These are phyloP conservation scores for Avena atlantica DNA, from an alignment of 176 grass and related monocot species.

Conservation along the genomic window DNA sequence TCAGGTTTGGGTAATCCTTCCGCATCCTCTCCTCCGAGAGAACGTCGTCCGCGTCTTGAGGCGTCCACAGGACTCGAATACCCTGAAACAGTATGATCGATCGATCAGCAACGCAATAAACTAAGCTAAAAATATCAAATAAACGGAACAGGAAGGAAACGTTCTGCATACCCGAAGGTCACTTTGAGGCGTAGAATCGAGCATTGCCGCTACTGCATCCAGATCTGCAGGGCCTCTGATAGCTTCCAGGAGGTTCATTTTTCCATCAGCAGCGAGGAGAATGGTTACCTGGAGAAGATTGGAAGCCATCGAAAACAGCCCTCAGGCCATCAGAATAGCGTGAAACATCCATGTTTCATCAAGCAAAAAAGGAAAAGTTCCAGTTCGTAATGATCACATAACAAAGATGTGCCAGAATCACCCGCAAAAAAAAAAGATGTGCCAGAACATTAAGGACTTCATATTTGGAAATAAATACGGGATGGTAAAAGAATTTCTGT, in stretches of 20 bases:
- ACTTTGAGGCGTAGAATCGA: background rate
- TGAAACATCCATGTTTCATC: background rate
- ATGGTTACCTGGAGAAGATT: conserved; percentile 39
- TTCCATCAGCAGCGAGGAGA: conserved; percentile 39
- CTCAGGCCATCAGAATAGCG: background rate
- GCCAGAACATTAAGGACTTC: background rate
- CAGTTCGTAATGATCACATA: background rate
- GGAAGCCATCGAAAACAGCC: background rate
- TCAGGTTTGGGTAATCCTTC: conserved; percentile 21
- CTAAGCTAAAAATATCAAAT: background rate
- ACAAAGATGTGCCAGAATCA: background rate
- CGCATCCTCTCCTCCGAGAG: conserved; percentile 12
- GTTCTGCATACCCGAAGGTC: background rate
- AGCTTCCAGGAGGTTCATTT: background rate
- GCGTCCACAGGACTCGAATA: conserved; percentile 30
- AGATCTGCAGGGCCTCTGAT: conserved; percentile 15
- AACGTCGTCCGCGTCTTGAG: conserved; percentile 39
- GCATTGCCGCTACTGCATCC: background rate
- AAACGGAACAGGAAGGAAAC: background rate
- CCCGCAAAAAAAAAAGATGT: too few relatives aligned
- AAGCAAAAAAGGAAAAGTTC: background rate
- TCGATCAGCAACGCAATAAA: background rate
- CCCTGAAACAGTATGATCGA: conserved; percentile 15
- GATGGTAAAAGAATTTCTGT: background rate
- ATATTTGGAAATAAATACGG: background rate